Conservation (phyloP, 495 filamentous ascomycete genomes). For the Parmelia sp. region DNA sequence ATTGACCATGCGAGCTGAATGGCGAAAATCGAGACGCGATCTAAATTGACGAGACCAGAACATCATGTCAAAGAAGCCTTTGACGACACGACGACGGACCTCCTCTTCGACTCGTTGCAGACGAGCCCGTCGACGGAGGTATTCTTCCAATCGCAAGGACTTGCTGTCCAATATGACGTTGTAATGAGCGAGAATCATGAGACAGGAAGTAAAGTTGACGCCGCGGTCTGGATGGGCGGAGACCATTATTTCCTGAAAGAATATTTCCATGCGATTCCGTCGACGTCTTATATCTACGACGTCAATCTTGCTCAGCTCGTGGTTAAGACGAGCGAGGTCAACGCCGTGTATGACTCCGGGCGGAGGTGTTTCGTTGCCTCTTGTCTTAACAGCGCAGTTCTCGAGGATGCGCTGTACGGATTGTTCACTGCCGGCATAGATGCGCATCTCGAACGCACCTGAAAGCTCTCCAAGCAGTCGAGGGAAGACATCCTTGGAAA, state of each 20-base stretch:
- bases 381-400: slow-evolving; percentile 58
- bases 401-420: slow-evolving; percentile 78
- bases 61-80: slow-evolving; percentile 93
- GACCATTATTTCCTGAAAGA: slow-evolving; percentile 94
- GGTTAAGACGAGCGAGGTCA: slow-evolving; percentile 70
- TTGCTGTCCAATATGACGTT: slow-evolving; percentile 99
- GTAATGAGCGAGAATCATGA: slow-evolving; percentile 97
- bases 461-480: slow-evolving; percentile 83
- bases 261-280: slow-evolving; percentile 74
- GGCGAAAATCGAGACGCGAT: slow-evolving; percentile 58
- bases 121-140: slow-evolving; percentile 80
- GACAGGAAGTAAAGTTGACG: slow-evolving; percentile 85
- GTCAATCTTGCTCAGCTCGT: slow-evolving; percentile 69
- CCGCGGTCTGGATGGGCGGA: slow-evolving; percentile 81
- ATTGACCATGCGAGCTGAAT: slow-evolving; percentile 63
- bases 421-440: slow-evolving; percentile 82
- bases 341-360: slow-evolving; percentile 59
- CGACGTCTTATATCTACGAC: slow-evolving; percentile 63
- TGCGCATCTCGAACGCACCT: slow-evolving; percentile 94
- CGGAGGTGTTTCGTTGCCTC: slow-evolving; percentile 36
- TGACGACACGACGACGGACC: slow-evolving; percentile 78
- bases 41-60: slow-evolving; percentile 83
- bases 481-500: slow-evolving; percentile 87
- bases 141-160: slow-evolving; percentile 88
- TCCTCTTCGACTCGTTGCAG: slow-evolving; percentile 96